Evolutionary conservation across 1,284 basidiomycete genomes (phyloP).

Genomic region (Irpex sp.): DNA sequence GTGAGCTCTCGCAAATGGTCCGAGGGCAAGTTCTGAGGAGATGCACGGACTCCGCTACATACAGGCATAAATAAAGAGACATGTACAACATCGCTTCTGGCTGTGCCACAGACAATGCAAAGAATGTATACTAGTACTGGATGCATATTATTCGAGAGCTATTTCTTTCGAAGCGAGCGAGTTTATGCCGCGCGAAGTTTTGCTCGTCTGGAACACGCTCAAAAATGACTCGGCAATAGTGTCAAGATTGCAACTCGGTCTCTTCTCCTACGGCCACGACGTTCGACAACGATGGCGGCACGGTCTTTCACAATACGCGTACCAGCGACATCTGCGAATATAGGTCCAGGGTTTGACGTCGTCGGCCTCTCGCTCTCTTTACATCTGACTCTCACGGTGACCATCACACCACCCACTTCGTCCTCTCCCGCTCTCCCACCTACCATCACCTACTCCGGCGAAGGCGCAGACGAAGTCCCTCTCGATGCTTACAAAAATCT

Average conservation of each 20-base stretch:
- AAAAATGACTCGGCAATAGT: conserved; percentile 7
- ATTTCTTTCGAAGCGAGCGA: neutral
- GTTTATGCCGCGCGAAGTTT: conserved; percentile 2
- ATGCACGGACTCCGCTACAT: conserved; percentile 8
- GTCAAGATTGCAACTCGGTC: neutral
- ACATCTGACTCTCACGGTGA: conserved; percentile 77
- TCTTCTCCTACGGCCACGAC: neutral
- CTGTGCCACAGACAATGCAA: conserved; percentile 1
- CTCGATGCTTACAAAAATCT: conserved; percentile 97
- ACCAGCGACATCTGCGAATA: conserved; percentile 96
- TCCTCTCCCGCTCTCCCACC: conserved; percentile 46
- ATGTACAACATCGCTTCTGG: conserved; percentile 1
- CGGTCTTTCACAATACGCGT: conserved; percentile 70
- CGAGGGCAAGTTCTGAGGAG: conserved; percentile 60
- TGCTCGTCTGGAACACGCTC: neutral
- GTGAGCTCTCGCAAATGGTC: conserved; percentile 71
- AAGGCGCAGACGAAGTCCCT: conserved; percentile 90
- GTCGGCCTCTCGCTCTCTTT: conserved; percentile 95
- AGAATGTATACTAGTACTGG: conserved; percentile 6
- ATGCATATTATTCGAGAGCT: neutral
- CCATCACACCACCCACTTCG: conserved; percentile 31
- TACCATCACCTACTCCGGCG: conserved; percentile 77
- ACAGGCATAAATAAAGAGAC: conserved; percentile 3
- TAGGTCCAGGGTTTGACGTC: conserved; percentile 98
- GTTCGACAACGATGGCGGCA: conserved; percentile 13